Base-by-base conservation (phyloP, 352 stramenopile species). In the Globisporangium acanthophoron region DNA sequence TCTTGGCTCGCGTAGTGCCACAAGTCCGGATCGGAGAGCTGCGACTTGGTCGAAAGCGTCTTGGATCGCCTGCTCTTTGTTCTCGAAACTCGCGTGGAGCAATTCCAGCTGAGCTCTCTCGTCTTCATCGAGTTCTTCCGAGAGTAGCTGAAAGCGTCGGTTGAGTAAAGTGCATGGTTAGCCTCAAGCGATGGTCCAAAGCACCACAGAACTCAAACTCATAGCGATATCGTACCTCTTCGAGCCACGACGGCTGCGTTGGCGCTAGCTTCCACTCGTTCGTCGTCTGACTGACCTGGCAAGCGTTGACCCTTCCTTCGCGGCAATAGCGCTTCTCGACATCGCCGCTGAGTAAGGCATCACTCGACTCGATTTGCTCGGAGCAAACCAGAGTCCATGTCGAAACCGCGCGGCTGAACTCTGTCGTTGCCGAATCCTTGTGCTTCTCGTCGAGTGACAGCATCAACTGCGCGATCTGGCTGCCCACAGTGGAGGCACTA, bases 21-120 rank as follows among this genome's bases (percentile, higher is more conserved):
- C 52, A n/a, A 65, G 29, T 43, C 52, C 52, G 3, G 11, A 37
- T 15, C 41, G 53, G 9, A 65, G 45, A 24, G 27, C 39, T 1
- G 45, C 13, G 11, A 60, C 48, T 20, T 59, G 59, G 13, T 57
- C 52, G n/a, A 65, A 60, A n/a, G 59, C 59, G 35, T 56, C 46
- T 18, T 37, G 47, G 11, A 65, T 55, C n/a, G 18, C n/a, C 9
- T 59, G 39, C 16, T 46, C 37, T 44, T 59, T 56, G 52, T 20
- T 40, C n/a, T 37, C 24, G 0, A 65, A 33, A 21, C 20, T 29
- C 13, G 24, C 13, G 49, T 12, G 40, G 5, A 65, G 41, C 2
- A 37, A 21, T 18, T 56, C 31, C 16, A 52, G 21, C 9, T 29
- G 52, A 24, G 16, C 24, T 7, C 20, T 52, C 20, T 65, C 59